A percentile compares a stretch with the other conserved stretches of the same genome.
Evolutionary conservation across 208 protist species (phyloP).

Genomic region (Sergeia podlipaevii): DNA sequence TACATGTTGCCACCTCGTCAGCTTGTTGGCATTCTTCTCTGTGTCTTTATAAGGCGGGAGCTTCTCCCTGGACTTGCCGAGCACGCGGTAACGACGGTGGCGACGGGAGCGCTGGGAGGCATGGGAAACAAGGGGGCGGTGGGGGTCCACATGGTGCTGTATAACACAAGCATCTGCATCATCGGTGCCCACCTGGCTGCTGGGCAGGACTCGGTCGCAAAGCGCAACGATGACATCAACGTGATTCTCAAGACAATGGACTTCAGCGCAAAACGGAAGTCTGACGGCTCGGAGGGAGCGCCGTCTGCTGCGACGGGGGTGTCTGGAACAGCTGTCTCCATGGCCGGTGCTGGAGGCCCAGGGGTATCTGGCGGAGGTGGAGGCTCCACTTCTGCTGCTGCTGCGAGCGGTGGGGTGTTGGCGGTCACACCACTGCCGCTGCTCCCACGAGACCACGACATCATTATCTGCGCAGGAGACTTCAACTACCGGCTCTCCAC

Average conservation of each 20-base stretch:
- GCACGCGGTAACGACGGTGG: slow-evolving; percentile 54
- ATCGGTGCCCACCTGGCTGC: slow-evolving; percentile 93
- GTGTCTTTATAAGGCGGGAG: slow-evolving; percentile 66
- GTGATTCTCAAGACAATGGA: slow-evolving; percentile 83
- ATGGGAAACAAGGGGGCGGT: slow-evolving; percentile 94
- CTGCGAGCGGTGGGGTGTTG: slow-evolving; percentile 30
- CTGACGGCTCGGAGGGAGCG: slow-evolving; percentile 8
- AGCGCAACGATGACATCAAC: slow-evolving; percentile 91
- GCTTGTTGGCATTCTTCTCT: slow-evolving; percentile 83
- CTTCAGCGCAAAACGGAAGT: slow-evolving; percentile 66
- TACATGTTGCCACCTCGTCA: slow-evolving; percentile 77
- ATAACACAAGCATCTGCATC: slow-evolving; percentile 80
- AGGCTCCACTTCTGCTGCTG: slow-evolving; percentile 19
- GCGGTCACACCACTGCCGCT: slow-evolving; percentile 18
- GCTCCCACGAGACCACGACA: slow-evolving; percentile 78
- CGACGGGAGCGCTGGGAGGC: slow-evolving; percentile 79
- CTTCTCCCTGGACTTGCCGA: slow-evolving; percentile 54
- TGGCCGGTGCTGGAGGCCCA: not conserved
- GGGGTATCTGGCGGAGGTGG: not conserved
- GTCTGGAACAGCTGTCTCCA: not conserved
- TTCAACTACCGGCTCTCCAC: slow-evolving; percentile 91
- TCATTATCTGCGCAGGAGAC: slow-evolving; percentile 90
- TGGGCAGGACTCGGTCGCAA: slow-evolving; percentile 74
- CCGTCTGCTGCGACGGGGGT: not conserved
- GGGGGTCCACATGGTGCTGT: slow-evolving; percentile 69